Percentiles rank a stretch among this genome's conserved stretches.
phyloP scores from a whole-genome alignment of 2,329 filamentous ascomycete species.

The Phaeophleospora eucalypticola region DNA sequence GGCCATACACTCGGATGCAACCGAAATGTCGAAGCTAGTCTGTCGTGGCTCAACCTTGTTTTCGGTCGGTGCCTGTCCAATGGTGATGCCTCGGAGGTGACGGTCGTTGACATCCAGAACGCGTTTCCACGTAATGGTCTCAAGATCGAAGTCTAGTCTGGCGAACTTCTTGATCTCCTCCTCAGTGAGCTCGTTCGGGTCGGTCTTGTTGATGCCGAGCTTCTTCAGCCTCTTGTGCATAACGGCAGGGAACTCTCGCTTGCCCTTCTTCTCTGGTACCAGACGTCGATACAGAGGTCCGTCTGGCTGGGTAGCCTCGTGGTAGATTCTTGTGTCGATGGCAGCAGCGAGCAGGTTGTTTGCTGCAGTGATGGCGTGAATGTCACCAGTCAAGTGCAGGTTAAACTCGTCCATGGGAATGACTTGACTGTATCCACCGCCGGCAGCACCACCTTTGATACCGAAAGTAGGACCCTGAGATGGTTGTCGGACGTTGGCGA shows the following conservation, averaged over 20 bases:
- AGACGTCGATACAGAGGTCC: constrained; percentile 80
- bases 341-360: constrained; percentile 96
- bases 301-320: constrained; percentile 93
- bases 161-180: constrained; percentile 87
- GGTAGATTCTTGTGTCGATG: constrained; percentile 97
- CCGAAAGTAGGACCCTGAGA: constrained; percentile 97
- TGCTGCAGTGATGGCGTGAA: constrained; percentile 92
- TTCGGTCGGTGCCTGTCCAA: constrained; percentile 85
- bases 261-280: constrained; percentile 85
- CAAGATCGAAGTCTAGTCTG: constrained; percentile 91
- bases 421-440: constrained; percentile 96
- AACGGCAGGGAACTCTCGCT: constrained; percentile 77
- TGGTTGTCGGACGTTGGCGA: constrained; percentile 95
- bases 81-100: constrained; percentile 81
- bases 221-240: constrained; percentile 94
- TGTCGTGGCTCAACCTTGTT: constrained; percentile 75
- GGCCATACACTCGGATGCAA: constrained; percentile 97
- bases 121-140: constrained; percentile 94
- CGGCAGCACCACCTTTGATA: constrained; percentile 96
- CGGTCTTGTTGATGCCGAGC: constrained; percentile 90
- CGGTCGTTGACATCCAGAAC: constrained; percentile 97
- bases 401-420: constrained; percentile 99
- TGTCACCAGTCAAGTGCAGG: constrained; percentile 93
- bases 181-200: constrained; percentile 82
- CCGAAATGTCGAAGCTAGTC: constrained; percentile 96